Percentiles rank a stretch among this genome's conserved stretches.
phyloP scores from a whole-genome alignment of 306 rosid species.

The Acacia crassicarpa region DNA sequence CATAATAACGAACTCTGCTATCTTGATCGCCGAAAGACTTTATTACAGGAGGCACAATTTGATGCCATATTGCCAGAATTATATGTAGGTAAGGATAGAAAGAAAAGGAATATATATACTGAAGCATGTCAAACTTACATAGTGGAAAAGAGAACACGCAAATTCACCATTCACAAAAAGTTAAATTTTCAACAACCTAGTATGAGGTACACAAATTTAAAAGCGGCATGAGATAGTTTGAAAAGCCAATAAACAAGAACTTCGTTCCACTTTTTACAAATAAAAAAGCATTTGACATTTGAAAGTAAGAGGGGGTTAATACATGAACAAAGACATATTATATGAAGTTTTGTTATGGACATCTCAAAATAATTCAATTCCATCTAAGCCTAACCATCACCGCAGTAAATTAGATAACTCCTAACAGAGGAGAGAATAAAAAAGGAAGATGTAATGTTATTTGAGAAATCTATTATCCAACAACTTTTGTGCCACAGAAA shows the following conservation, averaged over 20 bases:
- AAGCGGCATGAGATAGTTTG: not conserved
- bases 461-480: not conserved
- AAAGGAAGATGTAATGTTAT: not conserved
- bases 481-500: not conserved
- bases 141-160: not conserved
- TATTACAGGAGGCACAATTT: slow-evolving; percentile 93
- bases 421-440: not conserved
- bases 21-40: slow-evolving; percentile 92
- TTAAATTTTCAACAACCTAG: not conserved
- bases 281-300: not conserved
- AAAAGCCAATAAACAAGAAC: not conserved
- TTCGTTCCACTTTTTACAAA: not conserved
- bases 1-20: slow-evolving; percentile 98
- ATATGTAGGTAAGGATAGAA: slow-evolving; percentile 16
- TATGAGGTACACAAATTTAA: not conserved
- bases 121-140: slow-evolving; percentile 14
- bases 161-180: not conserved
- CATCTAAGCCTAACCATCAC: not conserved
- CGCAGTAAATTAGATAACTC: too few species aligned
- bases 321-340: not conserved
- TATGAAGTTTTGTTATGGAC: not conserved
- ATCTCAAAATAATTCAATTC: not conserved
- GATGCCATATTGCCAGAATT: slow-evolving; percentile 55
- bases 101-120: slow-evolving; percentile 14
- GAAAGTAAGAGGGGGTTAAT: not conserved